Percentiles rank a stretch among this genome's conserved stretches.
Conservation (phyloP, 179 eudicot genomes). For the Heliamphora pulchella region DNA sequence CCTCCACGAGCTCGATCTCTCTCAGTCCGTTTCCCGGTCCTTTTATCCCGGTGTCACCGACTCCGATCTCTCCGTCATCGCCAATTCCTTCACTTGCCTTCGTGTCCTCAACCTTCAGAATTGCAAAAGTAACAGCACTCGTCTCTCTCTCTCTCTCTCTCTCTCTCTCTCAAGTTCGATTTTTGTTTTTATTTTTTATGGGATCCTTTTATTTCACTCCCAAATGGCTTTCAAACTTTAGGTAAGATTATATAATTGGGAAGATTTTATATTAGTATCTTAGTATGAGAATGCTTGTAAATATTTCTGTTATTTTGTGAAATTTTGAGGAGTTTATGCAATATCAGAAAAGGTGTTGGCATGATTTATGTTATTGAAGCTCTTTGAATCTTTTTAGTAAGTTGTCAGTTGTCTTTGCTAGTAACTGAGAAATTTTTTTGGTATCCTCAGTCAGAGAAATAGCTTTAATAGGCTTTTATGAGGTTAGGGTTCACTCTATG, state of each 20-base stretch:
- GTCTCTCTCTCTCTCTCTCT: neutral
- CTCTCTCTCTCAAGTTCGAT: neutral
- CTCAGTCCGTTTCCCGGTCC: slow-evolving; percentile 66
- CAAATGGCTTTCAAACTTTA: neutral
- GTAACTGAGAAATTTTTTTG: neutral
- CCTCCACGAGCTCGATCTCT: slow-evolving; percentile 56
- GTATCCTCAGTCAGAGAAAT: neutral
- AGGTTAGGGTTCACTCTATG: neutral
- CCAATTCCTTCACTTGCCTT: slow-evolving; percentile 48
- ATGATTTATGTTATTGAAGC: neutral
- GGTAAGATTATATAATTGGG: neutral
- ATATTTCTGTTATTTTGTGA: neutral
- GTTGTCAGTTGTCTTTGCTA: neutral
- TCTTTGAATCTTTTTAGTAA: neutral
- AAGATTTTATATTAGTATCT: neutral
- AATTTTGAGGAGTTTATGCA: neutral
- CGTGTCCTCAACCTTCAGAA: slow-evolving; percentile 45
- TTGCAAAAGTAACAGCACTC: slow-evolving; percentile 46
- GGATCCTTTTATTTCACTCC: neutral
- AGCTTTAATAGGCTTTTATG: neutral
- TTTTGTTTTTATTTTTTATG: neutral
- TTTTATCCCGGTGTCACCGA: slow-evolving; percentile 85
- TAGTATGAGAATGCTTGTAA: neutral
- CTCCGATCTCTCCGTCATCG: slow-evolving; percentile 65
- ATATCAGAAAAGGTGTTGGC: neutral